Evolutionary conservation across 805 yeast species (phyloP).

Genomic region (Sugiyamaella floridensis): DNA sequence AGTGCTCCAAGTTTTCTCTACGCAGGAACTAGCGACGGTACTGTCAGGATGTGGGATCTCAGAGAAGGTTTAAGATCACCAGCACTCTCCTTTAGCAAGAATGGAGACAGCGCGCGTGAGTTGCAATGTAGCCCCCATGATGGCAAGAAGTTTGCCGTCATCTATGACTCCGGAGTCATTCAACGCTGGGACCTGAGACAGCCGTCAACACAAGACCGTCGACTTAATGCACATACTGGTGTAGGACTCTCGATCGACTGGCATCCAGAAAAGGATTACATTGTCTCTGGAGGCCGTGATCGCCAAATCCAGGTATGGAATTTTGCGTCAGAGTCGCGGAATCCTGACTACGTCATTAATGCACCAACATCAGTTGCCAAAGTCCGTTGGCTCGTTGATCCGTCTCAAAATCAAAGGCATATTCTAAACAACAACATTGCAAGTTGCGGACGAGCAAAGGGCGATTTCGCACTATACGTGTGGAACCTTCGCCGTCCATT

Average conservation of each 20-base stretch:
- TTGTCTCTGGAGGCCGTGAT: slow-evolving; percentile 91
- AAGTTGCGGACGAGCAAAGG: slow-evolving; percentile 56
- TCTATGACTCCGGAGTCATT: slow-evolving; percentile 85
- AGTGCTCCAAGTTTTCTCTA: slow-evolving; percentile 50
- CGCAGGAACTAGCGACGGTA: slow-evolving; percentile 73
- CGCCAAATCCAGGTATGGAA: slow-evolving; percentile 75
- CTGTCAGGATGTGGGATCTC: slow-evolving; percentile 76
- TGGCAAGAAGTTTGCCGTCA: slow-evolving; percentile 57
- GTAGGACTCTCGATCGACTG: slow-evolving; percentile 85
- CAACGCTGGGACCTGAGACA: slow-evolving; percentile 80
- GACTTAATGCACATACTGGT: slow-evolving; percentile 82
- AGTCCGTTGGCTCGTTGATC: slow-evolving; percentile 56
- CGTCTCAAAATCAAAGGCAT: slow-evolving; percentile 14
- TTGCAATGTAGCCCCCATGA: slow-evolving; percentile 50
- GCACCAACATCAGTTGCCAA: slow-evolving; percentile 75
- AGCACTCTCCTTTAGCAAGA: slow-evolving; percentile 46
- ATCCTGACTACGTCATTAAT: slow-evolving; percentile 65
- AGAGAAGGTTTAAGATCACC: slow-evolving; percentile 48
- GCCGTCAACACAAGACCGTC: slow-evolving; percentile 54
- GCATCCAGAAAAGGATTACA: slow-evolving; percentile 76
- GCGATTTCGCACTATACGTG: slow-evolving; percentile 59
- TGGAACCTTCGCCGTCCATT: slow-evolving; percentile 66
- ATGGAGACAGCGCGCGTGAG: slow-evolving; percentile 64
- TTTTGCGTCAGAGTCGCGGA: slow-evolving; percentile 36
- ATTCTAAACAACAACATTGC: slow-evolving; percentile 44